A percentile compares a stretch with the other conserved stretches of the same genome.
These are phyloP conservation scores for Schizochytrium sp. DNA, from an alignment of 108 stramenopile species.

Conservation along the genomic window DNA sequence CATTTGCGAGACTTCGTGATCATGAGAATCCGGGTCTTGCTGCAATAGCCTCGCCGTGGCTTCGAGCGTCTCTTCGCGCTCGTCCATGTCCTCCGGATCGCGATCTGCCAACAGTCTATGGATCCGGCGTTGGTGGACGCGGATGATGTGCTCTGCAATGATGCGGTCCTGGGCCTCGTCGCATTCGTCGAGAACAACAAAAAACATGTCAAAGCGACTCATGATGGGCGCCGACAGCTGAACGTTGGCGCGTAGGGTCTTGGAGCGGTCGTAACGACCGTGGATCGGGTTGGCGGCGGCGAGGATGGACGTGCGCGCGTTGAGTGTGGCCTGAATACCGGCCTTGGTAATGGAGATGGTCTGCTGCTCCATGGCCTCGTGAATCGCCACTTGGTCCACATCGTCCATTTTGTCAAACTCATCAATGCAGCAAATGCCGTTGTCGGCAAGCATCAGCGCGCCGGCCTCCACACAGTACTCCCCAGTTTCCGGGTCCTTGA, in stretches of 20 bases:
- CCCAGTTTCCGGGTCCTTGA: slow-evolving; percentile 91
- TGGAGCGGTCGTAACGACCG: slow-evolving; percentile 94
- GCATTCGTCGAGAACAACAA: slow-evolving; percentile 95
- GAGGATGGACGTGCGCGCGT: slow-evolving; percentile 92
- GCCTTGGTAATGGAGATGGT: slow-evolving; percentile 98
- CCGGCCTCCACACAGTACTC: slow-evolving; percentile 98
- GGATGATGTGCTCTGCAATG: slow-evolving; percentile 89
- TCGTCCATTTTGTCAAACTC: slow-evolving; percentile 94
- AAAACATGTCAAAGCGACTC: slow-evolving; percentile 96
- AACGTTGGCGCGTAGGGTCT: slow-evolving; percentile 90
- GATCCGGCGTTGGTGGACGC: slow-evolving; percentile 58
- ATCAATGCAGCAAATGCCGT: slow-evolving; percentile 98
- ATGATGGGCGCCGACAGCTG: slow-evolving; percentile 89
- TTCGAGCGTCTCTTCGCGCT: neutral
- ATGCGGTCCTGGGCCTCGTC: slow-evolving; percentile 76
- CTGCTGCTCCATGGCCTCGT: slow-evolving; percentile 81
- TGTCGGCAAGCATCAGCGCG: slow-evolving; percentile 96
- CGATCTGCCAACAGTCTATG: neutral
- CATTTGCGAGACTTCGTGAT: neutral
- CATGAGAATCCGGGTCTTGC: slow-evolving; percentile 38
- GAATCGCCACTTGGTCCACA: slow-evolving; percentile 91
- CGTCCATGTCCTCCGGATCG: slow-evolving; percentile 10
- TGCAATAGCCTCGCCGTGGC: slow-evolving; percentile 45
- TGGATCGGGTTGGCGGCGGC: slow-evolving; percentile 98
- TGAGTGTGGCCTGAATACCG: slow-evolving; percentile 95